These are phyloP conservation scores for Mortierella sp. DNA, from an alignment of 371 early-diverging fungal species.

Conservation along the genomic window DNA sequence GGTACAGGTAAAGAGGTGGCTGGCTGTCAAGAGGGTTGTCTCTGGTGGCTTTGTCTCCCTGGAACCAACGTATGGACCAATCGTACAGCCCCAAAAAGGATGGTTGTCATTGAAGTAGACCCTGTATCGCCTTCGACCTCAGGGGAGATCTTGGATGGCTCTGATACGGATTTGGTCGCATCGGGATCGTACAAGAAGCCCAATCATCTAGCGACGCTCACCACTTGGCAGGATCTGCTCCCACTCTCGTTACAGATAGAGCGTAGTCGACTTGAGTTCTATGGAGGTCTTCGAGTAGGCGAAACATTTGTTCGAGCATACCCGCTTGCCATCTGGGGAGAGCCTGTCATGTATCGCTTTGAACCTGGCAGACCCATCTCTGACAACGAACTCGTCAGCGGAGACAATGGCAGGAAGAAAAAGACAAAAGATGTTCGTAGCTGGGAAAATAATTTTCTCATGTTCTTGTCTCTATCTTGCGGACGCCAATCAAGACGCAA, in stretches of 20 bases:
- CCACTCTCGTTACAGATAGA: conserved; percentile 45
- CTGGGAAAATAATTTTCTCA: conserved; percentile 42
- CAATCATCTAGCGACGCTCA: background rate
- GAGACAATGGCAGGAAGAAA: conserved; percentile 17
- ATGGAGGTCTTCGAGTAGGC: conserved; percentile 42
- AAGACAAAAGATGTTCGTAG: conserved; percentile 39
- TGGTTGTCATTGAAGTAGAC: conserved; percentile 31
- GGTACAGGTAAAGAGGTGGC: conserved; percentile 22
- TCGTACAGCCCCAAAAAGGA: conserved; percentile 30
- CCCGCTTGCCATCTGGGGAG: conserved; percentile 50
- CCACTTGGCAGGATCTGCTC: conserved; percentile 46
- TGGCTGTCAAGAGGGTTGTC: conserved; percentile 35
- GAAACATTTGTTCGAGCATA: conserved; percentile 52
- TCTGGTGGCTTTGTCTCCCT: conserved; percentile 54
- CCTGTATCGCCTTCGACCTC: background rate
- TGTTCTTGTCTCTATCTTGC: conserved; percentile 29
- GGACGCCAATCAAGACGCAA: conserved; percentile 27
- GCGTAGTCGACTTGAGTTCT: conserved; percentile 38
- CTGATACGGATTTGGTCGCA: background rate
- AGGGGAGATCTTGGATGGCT: background rate
- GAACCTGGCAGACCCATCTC: conserved; percentile 40
- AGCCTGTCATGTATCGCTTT: conserved; percentile 40
- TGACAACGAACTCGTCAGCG: conserved; percentile 19
- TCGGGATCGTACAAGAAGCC: background rate
- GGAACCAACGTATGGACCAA: conserved; percentile 35